phyloP scores from a whole-genome alignment of 768 basidiomycete species.

The Strobilomyces confusus region DNA sequence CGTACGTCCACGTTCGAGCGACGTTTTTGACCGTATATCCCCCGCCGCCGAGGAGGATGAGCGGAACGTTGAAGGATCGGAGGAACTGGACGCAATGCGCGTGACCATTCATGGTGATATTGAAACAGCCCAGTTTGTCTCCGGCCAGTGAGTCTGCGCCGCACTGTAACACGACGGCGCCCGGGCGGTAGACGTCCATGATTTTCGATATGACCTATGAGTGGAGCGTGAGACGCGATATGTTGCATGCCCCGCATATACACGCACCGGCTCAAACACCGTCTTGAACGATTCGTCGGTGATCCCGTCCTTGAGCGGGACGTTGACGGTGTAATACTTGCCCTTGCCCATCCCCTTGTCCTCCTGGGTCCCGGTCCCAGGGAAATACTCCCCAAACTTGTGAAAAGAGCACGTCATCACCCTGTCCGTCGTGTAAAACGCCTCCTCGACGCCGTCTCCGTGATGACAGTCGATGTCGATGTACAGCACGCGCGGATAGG shows the following conservation, averaged over 20 bases:
- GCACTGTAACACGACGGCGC: slow-evolving; percentile 88
- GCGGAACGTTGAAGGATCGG: slow-evolving; percentile 74
- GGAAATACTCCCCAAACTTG: slow-evolving; percentile 86
- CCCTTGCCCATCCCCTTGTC: slow-evolving; percentile 83
- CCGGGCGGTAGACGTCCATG: slow-evolving; percentile 83
- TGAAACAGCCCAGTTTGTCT: slow-evolving; percentile 95
- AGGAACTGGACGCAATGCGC: slow-evolving; percentile 88
- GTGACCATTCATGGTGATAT: slow-evolving; percentile 93
- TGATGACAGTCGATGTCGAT: slow-evolving; percentile 99
- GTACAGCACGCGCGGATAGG: slow-evolving; percentile 84
- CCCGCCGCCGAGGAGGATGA: slow-evolving; percentile 91
- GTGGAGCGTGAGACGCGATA: neutral
- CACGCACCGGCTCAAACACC: slow-evolving; percentile 86
- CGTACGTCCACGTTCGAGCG: slow-evolving; percentile 91
- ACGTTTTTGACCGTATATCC: slow-evolving; percentile 98
- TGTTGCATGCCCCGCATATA: neutral
- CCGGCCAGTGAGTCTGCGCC: slow-evolving; percentile 94
- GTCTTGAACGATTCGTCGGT: slow-evolving; percentile 83
- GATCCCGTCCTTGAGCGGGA: slow-evolving; percentile 92
- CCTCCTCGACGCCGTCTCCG: slow-evolving; percentile 98
- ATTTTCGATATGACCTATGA: slow-evolving; percentile 75
- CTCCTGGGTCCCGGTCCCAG: slow-evolving; percentile 76
- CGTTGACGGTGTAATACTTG: slow-evolving; percentile 86
- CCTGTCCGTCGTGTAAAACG: slow-evolving; percentile 94
- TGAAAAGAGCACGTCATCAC: slow-evolving; percentile 98